phyloP scores from a whole-genome alignment of 768 basidiomycete genomes.

The Termitomyces sp. region DNA sequence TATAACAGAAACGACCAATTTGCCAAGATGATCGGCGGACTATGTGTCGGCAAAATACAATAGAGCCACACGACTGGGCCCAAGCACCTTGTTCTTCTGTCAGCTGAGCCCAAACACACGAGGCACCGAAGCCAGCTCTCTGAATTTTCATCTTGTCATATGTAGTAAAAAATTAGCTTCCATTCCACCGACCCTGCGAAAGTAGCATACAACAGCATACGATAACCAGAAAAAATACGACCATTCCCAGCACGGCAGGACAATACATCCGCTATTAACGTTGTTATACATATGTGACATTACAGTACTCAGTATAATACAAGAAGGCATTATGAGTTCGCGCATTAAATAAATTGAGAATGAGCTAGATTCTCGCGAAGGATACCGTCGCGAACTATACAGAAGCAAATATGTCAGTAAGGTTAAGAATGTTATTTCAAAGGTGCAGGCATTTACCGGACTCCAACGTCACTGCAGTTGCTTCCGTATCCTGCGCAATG shows the following conservation, averaged over 20 bases:
- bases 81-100: constrained; percentile 6
- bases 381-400: constrained; percentile 56
- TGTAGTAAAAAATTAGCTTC: not conserved
- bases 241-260: not conserved
- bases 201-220: not conserved
- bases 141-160: not conserved
- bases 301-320: not conserved
- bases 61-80: not conserved
- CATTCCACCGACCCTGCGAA: not conserved
- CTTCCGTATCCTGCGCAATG: constrained; percentile 47
- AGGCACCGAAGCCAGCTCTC: not conserved
- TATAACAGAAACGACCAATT: not conserved
- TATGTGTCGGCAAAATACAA: not conserved
- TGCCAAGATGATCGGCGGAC: not conserved
- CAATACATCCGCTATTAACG: not conserved
- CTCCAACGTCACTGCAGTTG: constrained; percentile 53
- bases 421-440: not conserved
- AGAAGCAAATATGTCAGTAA: not conserved
- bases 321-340: not conserved
- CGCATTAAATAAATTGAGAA: constrained; percentile 43
- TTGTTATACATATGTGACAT: not conserved
- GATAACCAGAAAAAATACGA: not conserved
- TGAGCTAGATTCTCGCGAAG: constrained; percentile 48
- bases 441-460: constrained; percentile 29
- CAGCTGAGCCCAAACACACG: not conserved